Base-by-base conservation (phyloP, 352 stramenopile genomes). In the Phytophthora chlamydospora region DNA sequence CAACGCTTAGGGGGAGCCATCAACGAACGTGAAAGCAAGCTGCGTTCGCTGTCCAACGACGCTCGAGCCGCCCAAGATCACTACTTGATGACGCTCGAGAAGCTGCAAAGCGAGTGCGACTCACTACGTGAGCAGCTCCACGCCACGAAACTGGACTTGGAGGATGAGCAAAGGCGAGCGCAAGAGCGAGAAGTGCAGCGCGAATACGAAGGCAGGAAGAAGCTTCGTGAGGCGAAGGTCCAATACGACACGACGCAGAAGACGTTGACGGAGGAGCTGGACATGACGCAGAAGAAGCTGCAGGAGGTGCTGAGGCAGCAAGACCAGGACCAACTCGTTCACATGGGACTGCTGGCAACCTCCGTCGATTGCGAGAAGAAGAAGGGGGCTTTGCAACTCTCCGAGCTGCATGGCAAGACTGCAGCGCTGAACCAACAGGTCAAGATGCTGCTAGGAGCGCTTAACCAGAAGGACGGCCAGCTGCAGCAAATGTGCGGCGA, bases 241-340 rank as follows among this genome's bases (percentile, higher is more conserved):
- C 34, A 65, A 9, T 57, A 60, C 14, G 51, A 62, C 11, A 24
- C 19, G 1, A 71, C 41, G n/a, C 49, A 62, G 21, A 59, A 60
- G 21, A 45, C 61, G 5, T 14, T 59, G 10, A 35, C 39, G 0
- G 55, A 75, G 4, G 69, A 91, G 36, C 67, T 90, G 11, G 64
- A 75, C 19, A 55, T 71, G 5, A 79, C 71, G 12, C 64, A 66
- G 8, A 71, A 39, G 14, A 70, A 80, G 31, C 59, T 89, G n/a
- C 29, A 58, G 7, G 83, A 92, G 58, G 70, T 79, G 16, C 55
- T 92, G 6, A 40, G 57, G 12, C 83, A 92, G 32, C 71, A 80
- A 51, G 71, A 89, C 31, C 72, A 92, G 58, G 83, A 92, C 39
- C 72, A 90, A 27, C n/a, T 88, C 5, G 77, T 77, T 0, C 81